A percentile compares a stretch with the other conserved stretches of the same genome.
Conservation (phyloP, 805 yeast genomes). For the Kuraishia borneana region DNA sequence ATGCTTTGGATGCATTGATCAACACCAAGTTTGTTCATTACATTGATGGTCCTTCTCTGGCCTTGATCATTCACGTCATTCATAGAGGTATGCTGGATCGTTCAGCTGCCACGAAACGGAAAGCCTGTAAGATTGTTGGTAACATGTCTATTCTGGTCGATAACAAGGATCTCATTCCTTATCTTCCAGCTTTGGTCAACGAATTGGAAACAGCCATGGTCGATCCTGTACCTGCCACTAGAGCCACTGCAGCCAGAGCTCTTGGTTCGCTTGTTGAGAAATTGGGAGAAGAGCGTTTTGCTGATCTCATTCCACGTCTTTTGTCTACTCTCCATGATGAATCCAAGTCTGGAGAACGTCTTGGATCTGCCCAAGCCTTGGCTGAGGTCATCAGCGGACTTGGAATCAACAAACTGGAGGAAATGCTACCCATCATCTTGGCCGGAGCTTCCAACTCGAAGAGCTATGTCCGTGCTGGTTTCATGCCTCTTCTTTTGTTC, state of each 20-base stretch:
- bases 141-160: constrained; percentile 97
- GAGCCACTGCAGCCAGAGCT: constrained; percentile 97
- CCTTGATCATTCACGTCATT: constrained; percentile 86
- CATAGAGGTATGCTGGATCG: constrained; percentile 93
- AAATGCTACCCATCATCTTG: constrained; percentile 71
- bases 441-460: constrained; percentile 58
- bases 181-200: constrained; percentile 61
- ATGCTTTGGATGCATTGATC: constrained; percentile 75
- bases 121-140: constrained; percentile 97
- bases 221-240: constrained; percentile 94
- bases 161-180: constrained; percentile 74
- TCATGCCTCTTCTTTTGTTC: constrained; percentile 78
- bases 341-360: constrained; percentile 73
- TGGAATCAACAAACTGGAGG: constrained; percentile 82
- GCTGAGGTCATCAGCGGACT: constrained; percentile 90
- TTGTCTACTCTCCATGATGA: constrained; percentile 70
- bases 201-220: constrained; percentile 93
- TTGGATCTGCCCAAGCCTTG: constrained; percentile 95
- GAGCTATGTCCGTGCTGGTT: constrained; percentile 77
- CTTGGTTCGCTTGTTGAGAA: constrained; percentile 93
- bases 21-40: constrained; percentile 93
- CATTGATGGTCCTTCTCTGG: constrained; percentile 96
- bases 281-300: constrained; percentile 93
- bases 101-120: constrained; percentile 84
- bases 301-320: constrained; percentile 76